These are phyloP conservation scores for Verruconis gallopava DNA, from an alignment of 2,329 filamentous ascomycete species.

Conservation along the genomic window DNA sequence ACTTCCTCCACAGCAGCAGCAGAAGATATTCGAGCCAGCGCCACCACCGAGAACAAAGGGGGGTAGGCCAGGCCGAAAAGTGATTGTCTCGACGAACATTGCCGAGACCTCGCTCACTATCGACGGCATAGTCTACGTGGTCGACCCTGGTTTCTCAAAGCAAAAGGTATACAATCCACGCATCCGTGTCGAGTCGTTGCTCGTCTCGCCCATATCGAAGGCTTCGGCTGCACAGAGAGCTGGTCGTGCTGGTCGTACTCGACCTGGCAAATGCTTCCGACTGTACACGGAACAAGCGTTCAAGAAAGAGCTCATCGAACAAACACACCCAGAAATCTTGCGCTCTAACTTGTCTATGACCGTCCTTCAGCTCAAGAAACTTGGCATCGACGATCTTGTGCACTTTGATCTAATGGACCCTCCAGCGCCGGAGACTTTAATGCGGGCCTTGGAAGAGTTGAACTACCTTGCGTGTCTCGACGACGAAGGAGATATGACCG, in stretches of 20 bases:
- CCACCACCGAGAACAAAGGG: slow-evolving; percentile 59
- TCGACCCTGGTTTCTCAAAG: slow-evolving; percentile 98
- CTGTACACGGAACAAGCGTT: slow-evolving; percentile 92
- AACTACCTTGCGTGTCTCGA: slow-evolving; percentile 96
- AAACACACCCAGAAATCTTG: slow-evolving; percentile 92
- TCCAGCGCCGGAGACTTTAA: slow-evolving; percentile 92
- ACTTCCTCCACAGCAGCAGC: slow-evolving; percentile 82
- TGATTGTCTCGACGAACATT: slow-evolving; percentile 93
- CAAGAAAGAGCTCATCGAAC: slow-evolving; percentile 95
- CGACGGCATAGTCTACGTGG: slow-evolving; percentile 96
- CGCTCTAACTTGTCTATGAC: slow-evolving; percentile 91
- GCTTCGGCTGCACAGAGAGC: slow-evolving; percentile 94
- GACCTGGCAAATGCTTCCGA: slow-evolving; percentile 95
- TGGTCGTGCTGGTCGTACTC: slow-evolving; percentile 97
- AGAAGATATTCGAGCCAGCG: slow-evolving; percentile 86
- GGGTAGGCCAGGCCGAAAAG: slow-evolving; percentile 81
- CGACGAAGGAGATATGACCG: slow-evolving; percentile 86
- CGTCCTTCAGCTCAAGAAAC: slow-evolving; percentile 91
- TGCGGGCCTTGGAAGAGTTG: slow-evolving; percentile 92
- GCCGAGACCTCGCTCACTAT: slow-evolving; percentile 96
- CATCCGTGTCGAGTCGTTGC: slow-evolving; percentile 86
- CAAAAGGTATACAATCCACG: slow-evolving; percentile 98
- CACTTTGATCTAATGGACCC: slow-evolving; percentile 99
- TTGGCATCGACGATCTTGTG: slow-evolving; percentile 87
- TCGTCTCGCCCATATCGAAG: slow-evolving; percentile 97